Conservation (phyloP, 768 basidiomycete species). For the Tulasnella calospora region DNA sequence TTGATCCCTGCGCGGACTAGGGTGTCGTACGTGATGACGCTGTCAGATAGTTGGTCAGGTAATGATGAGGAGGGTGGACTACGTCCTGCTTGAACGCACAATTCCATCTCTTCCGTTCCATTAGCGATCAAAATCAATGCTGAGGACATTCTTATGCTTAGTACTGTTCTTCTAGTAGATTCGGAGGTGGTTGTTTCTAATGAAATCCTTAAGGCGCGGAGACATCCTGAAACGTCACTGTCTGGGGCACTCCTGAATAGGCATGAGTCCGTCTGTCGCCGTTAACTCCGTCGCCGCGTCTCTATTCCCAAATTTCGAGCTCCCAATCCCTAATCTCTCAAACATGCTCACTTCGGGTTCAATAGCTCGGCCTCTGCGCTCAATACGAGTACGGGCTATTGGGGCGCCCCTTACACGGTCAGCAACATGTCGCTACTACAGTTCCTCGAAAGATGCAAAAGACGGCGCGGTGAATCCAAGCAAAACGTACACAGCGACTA, state of each 20-base stretch:
- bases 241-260: neutral
- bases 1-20: constrained; percentile 69
- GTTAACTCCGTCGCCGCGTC: neutral
- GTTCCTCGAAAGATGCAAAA: neutral
- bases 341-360: neutral
- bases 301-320: neutral
- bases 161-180: neutral
- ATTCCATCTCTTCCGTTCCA: constrained; percentile 88
- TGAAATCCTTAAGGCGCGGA: neutral
- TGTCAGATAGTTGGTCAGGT: constrained; percentile 33
- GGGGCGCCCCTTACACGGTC: neutral
- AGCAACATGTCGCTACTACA: neutral
- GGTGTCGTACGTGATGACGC: constrained; percentile 76
- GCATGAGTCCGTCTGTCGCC: neutral
- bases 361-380: neutral
- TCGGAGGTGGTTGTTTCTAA: neutral
- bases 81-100: constrained; percentile 45
- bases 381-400: neutral
- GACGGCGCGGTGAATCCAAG: neutral
- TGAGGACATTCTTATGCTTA: constrained; percentile 34
- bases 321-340: neutral
- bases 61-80: neutral
- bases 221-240: neutral
- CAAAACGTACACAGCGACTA: constrained; percentile 52
- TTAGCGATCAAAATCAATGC: constrained; percentile 72